These are phyloP conservation scores for Lepidium campestre DNA, from an alignment of 441 rosid species.

Conservation along the genomic window DNA sequence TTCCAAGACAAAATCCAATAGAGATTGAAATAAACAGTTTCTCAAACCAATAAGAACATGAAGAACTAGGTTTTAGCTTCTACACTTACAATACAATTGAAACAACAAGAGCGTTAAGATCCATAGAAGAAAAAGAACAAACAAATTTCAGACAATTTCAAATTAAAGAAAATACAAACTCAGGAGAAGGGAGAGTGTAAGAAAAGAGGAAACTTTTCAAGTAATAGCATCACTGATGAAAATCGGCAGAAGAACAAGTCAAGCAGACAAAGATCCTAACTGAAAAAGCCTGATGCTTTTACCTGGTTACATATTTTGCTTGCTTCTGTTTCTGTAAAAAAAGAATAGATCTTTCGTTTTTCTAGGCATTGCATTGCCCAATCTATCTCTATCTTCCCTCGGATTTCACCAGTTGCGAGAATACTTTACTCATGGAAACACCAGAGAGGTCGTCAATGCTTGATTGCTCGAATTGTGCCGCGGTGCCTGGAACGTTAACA, in stretches of 20 bases:
- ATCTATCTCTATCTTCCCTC: conserved; percentile 57
- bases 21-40: neutral
- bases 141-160: conserved; percentile 13
- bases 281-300: neutral
- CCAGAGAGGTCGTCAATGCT: conserved; percentile 58
- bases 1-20: neutral
- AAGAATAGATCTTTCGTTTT: neutral
- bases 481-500: conserved; percentile 29
- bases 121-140: conserved; percentile 6
- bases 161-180: conserved; percentile 18
- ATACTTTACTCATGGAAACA: conserved; percentile 81
- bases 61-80: neutral
- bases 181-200: neutral
- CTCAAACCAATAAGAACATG: conserved; percentile 6
- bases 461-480: conserved; percentile 40
- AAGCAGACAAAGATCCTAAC: conserved; percentile 3
- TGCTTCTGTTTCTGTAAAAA: neutral
- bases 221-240: conserved; percentile 3
- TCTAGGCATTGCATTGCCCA: neutral
- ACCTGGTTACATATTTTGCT: neutral
- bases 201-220: neutral
- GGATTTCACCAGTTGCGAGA: conserved; percentile 87
- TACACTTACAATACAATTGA: conserved; percentile 11
- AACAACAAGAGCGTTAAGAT: conserved; percentile 3
- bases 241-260: conserved; percentile 4